A percentile compares a stretch with the other conserved stretches of the same genome.
These are phyloP conservation scores for Ganoderma resinaceum DNA, from an alignment of 1,284 basidiomycete genomes.

Conservation along the genomic window DNA sequence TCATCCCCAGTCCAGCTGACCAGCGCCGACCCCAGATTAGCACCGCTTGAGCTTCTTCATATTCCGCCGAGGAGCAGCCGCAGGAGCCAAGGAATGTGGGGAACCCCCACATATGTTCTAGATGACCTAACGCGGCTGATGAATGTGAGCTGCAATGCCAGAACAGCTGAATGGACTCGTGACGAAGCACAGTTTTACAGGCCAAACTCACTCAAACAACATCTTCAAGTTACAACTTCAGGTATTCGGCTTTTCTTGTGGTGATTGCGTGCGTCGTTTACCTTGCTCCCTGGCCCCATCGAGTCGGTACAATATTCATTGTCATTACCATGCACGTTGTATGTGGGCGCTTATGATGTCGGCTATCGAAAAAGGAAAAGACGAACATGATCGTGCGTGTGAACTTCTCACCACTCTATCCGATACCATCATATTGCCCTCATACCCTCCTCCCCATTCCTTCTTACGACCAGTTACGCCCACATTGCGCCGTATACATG, in stretches of 20 bases:
- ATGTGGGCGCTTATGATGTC: not conserved
- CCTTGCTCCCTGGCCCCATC: too few relatives aligned
- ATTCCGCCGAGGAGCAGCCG: not conserved
- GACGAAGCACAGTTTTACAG: not conserved
- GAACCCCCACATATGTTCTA: not conserved
- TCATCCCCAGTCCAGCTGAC: constrained; percentile 5
- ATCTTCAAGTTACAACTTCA: too few relatives aligned
- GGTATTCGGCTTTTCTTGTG: too few relatives aligned
- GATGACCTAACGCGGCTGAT: not conserved
- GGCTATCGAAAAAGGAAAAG: not conserved
- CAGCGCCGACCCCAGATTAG: constrained; percentile 11
- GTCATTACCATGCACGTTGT: too few relatives aligned
- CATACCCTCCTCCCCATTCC: not conserved
- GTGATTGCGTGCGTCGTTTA: too few relatives aligned
- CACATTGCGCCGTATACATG: constrained; percentile 10
- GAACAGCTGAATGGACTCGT: constrained; percentile 2
- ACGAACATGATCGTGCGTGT: not conserved
- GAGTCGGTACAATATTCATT: too few relatives aligned
- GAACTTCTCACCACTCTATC: not conserved
- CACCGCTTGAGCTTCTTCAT: not conserved
- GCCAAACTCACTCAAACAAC: too few relatives aligned
- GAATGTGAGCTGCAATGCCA: not conserved
- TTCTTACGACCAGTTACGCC: constrained; percentile 3
- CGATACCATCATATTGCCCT: not conserved
- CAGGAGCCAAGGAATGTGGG: not conserved